Base-by-base conservation (phyloP, 441 rosid species). In the Populus hybrid region DNA sequence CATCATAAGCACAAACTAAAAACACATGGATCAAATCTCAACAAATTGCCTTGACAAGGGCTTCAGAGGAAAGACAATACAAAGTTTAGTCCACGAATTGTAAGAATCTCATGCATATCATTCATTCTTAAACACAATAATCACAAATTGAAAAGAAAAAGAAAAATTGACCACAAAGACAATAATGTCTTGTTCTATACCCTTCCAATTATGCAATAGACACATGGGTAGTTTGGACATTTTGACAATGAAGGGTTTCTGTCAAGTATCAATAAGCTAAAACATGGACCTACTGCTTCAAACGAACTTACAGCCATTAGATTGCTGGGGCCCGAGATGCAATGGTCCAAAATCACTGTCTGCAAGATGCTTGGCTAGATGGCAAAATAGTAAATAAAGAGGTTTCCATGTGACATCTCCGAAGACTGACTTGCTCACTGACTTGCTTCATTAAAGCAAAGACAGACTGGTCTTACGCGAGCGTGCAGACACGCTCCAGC, bases 371-470 rank as follows among this genome's bases (percentile, higher is more conserved):
- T 2, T 34, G 46, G 71, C 16, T n/a, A 1, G 71, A 18, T 19
- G 71, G 71, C 42, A 34, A 3, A 21, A 0, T 19, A 19, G 85
- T 82, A 85, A 85, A 69, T 80, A 74, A 74, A 76, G 72, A 69
- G 77, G 72, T 35, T 19, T 73, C 71, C 75, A 64, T 76, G 76
- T 82, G 84, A 76, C 84, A 78, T 76, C 64, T 78, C 76, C 79
- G 69, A 80, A 46, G 72, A 84, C 82, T 72, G 80, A 76, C 81
- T 67, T 10, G 76, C 77, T 76, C 7, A 19, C 71, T 69, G 46
- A 72, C 81, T 77, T 68, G 19, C 72, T 74, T 79, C 84, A 70
- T 74, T 71, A 71, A 79, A 59, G 73, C 78, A 73, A 24, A 30
- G 69, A 2, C 30, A 4, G 30, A 42, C 14, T 50, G 9, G 38